Evolutionary conservation across 345 rosid genomes (phyloP), one percentile per base, ranked within the genome.

Genomic region (Heritiera littoralis): DNA sequence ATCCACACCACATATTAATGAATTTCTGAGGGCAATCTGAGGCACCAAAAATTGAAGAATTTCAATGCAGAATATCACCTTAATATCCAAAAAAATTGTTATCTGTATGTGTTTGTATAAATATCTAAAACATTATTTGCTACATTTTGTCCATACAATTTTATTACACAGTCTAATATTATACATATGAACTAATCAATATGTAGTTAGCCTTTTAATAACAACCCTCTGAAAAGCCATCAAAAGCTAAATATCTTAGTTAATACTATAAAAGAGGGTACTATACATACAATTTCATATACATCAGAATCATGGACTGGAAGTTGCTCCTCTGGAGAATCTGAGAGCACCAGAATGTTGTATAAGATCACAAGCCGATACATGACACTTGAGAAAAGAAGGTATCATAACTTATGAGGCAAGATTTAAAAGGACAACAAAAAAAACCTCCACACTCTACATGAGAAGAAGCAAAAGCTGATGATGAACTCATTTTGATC

Each of bases 261-360:
- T 51, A 74, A 74, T 81, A 9, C 78, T 70, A 72, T 70, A 59
- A 23, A 67, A 54, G 58, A 38, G 9, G 23, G 51, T 23, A 51
- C 6, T 28, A 69, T 49, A 78, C 92, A 85, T 82, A 92, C 93
- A 78, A 56, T 81, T 82, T 74, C 77, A 72, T 75, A 69, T 85
- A 76, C 78, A 38, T 80, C 80, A 77, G 59, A 83, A 61, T 40
- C 45, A 79, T 48, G 18, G 38, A 80, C 66, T 54, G 5, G 12
- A 55, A 55, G 49, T 51, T 76, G 59, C 68, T 68, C 66, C 68
- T 55, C 40, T 68, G 74, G 15, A 13, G 40, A 55, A 66, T 55
- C 80, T 77, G 80, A 77, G 49, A 55, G 13, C 48, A 14, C 18
- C 43, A 63, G 41, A 51, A 40, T 35, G 58, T 63, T 28, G 12